Evolutionary conservation across 1,139 yeast species (phyloP).

Genomic region (Hyphopichia khmerensis): DNA sequence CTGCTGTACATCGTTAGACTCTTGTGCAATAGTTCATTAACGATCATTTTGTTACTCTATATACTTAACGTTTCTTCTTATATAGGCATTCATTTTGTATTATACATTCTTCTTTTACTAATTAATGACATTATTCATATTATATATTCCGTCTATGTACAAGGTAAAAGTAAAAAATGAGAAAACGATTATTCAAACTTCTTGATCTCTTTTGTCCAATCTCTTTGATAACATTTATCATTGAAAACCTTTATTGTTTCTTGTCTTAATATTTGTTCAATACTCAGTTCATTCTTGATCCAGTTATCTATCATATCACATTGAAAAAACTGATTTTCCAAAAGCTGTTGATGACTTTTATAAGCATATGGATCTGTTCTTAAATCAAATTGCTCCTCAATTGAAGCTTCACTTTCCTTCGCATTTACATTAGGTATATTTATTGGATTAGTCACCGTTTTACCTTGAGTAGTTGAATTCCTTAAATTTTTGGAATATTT

Average conservation of each 20-base stretch:
- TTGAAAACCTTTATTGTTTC: constrained; percentile 33
- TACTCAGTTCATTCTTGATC: constrained; percentile 33
- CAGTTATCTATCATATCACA: constrained; percentile 36
- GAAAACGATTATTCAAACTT: not conserved
- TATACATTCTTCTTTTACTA: not conserved
- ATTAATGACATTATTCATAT: too few relatives aligned
- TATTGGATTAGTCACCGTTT: not conserved
- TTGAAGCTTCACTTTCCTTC: not conserved
- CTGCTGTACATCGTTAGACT: constrained; percentile 38
- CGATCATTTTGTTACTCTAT: not conserved
- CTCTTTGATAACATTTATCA: constrained; percentile 36
- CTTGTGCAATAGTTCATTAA: not conserved
- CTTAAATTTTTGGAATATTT: constrained; percentile 25
- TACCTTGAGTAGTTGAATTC: constrained; percentile 9
- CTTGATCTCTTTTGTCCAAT: constrained; percentile 31
- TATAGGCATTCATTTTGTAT: not conserved
- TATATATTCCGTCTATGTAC: not conserved
- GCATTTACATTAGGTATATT: not conserved
- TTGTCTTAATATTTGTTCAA: constrained; percentile 35
- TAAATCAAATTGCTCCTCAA: constrained; percentile 24
- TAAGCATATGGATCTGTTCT: constrained; percentile 43
- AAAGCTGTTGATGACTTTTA: constrained; percentile 20
- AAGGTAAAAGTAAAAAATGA: not conserved
- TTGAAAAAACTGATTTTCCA: constrained; percentile 21
- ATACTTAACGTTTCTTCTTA: not conserved